Base-by-base conservation (phyloP, 176 grass and related monocot species). In the Otatea glauca region DNA sequence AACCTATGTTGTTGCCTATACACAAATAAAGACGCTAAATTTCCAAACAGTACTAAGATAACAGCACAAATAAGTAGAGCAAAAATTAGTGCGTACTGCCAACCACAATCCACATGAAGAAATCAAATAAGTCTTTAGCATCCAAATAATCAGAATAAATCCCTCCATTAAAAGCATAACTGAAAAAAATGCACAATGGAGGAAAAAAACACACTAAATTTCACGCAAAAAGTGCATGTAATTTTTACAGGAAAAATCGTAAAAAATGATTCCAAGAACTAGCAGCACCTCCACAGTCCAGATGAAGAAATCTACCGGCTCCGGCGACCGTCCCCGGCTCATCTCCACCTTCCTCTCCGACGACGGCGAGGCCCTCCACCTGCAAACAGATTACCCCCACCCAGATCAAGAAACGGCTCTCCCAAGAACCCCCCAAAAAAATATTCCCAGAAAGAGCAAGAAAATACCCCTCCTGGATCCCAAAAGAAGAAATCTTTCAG, bases 261-360 rank as follows among this genome's bases (percentile, higher is more conserved):
- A 10, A n/a, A 71, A 73, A 83, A 68, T 32, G 56, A 71, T 51
- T 80, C 18, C 9, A 80, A 70, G 48, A 76, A 47, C 6, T 10
- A 27, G 18, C 16, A 27, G 62, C 83, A 97, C 92, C 90, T 97
- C 84, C 9, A 97, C 86, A 15, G 94, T 97, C 92, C 94, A 97
- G 39, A 97, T 94, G 88, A 97, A 97, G 92, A 97, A 97, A 92
- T 97, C 92, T 49, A 97, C 86, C 47, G 90, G 92, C 68, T 97
- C 94, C n/a, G 94, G 90, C 48, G 86, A 81, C 86, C 94, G 83
- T n/a, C 63, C 76, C 75, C 86, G 89, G 63, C 80, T 94, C 94
- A 94, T 97, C 73, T 83, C 88, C 24, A 41, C 74, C 62, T 45
- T 88, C 84, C 87, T 87, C 83, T 39, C 86, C 41, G 39, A 53